phyloP scores from a whole-genome alignment of 176 grass and related monocot species.

The Cenchrus fungigraminus region DNA sequence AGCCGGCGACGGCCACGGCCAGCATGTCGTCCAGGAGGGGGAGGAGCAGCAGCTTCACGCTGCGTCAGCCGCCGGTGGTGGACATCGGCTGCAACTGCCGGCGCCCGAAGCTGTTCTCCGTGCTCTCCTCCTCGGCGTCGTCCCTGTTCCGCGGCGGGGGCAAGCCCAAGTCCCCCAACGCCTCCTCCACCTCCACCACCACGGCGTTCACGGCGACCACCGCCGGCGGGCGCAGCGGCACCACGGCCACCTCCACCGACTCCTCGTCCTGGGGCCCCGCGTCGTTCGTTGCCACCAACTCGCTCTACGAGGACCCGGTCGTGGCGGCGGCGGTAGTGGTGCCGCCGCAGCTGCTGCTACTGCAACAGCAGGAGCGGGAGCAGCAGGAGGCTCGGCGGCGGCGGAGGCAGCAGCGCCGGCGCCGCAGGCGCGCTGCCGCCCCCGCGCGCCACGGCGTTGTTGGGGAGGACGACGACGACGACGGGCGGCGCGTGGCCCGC shows the following conservation, averaged over 20 bases:
- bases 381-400: slow-evolving; percentile 49
- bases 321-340: slow-evolving; percentile 7
- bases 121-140: slow-evolving; percentile 47
- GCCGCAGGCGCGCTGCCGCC: slow-evolving; percentile 7
- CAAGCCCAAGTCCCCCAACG: slow-evolving; percentile 64
- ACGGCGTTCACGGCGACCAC: slow-evolving; percentile 67
- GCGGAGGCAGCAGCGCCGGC: slow-evolving; percentile 37
- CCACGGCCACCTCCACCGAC: slow-evolving; percentile 67
- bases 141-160: slow-evolving; percentile 39
- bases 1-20: background rate
- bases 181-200: slow-evolving; percentile 60
- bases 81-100: slow-evolving; percentile 97
- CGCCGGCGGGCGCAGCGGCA: slow-evolving; percentile 39
- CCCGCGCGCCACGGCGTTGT: background rate
- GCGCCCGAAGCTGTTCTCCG: slow-evolving; percentile 65
- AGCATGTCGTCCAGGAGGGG: slow-evolving; percentile 30
- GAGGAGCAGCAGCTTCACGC: slow-evolving; percentile 43
- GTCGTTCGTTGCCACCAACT: slow-evolving; percentile 66
- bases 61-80: slow-evolving; percentile 83
- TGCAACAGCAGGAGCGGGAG: background rate
- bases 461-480: background rate
- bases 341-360: background rate
- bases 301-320: slow-evolving; percentile 61
- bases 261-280: slow-evolving; percentile 69
- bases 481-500: slow-evolving; percentile 48